Evolutionary conservation across 805 yeast genomes (phyloP), one percentile per base, ranked within the genome.

Genomic region (Wickerhamiella hasegawae): DNA sequence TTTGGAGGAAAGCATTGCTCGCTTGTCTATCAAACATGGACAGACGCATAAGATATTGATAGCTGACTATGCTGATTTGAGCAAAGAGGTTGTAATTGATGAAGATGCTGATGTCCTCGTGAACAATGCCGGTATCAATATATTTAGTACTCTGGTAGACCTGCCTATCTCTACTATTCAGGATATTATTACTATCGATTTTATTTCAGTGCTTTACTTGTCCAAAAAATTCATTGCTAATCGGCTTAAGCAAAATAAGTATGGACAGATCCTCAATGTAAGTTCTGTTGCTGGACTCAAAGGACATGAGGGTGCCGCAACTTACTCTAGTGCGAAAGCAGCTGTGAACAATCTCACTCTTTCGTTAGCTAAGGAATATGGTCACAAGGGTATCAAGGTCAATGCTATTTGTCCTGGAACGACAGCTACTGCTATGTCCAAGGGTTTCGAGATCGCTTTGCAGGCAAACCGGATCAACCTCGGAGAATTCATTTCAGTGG

Each of bases 391-490:
- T 8, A 63, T 82, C 2, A 53, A 81, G 26, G 76, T 76, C 30
- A 79, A 79, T 51, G 60, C 76, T 1, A 52, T 83, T 1, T 52
- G 73, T 16, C 90, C 93, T 0, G 87, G 87, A 0, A 55, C 78
- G 21, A 57, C 55, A 4, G 77, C 69, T 18, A 81, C 94, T 0
- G 78, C 68, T 3, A 80, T 82, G 73, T 49, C 45, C 26, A 27
- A 34, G 3, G 32, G 34, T 4, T 44, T 43, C 2, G 34, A 30
- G 20, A 35, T n/a, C 10, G 6, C n/a, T 4, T 22, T 23, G 9
- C 14, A 9, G 23, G 6, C 22, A 4, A 29, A 19, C 16, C 15
- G 16, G 6, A 16, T 29, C 16, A 5, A 9, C 15, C 4, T 14
- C 19, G 39, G 25, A 18, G 30, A 40, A 21, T 35, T 36, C 11